Evolutionary conservation across 1,284 basidiomycete genomes (phyloP), one percentile per base, ranked within the genome.

Genomic region (Cryptococcus hybrid): DNA sequence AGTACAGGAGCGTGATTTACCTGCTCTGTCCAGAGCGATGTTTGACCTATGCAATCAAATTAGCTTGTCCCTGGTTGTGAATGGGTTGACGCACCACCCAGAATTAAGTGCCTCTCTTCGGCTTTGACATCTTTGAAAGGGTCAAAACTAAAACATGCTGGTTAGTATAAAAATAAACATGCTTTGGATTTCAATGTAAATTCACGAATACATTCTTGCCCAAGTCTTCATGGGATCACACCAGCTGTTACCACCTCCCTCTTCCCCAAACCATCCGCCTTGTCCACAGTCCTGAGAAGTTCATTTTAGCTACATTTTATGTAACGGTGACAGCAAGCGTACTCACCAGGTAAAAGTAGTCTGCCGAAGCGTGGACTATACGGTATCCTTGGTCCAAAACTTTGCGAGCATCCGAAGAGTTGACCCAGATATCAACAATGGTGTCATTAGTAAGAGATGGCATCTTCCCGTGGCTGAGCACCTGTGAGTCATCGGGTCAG

Each of bases 11-110:
- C 43, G 24, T 60, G 42, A 40, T 55, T 35, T 7, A 54, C 46
- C 73, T 89, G 88, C 75, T 92, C 89, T 1, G 86, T 81, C 90
- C 90, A 92, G 1, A 92, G 79, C 2, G 88, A 82, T 30, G 85
- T 84, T 77, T 90, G 67, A 8, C 60, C 64, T 61, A 51, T 6
- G n/a, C 24, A 24, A 24, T 24, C 24, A 24, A 24, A 24, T 24
- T 24, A 24, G 24, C 15, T 15, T 39, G 7, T 15, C 9, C 9
- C n/a, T 34, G 30, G 34, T 15, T 47, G 15, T 8, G 9, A 24
- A 24, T 24, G 24, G 24, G 24, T 24, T 24, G 34, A 34, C 47
- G 9, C 70, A 80, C 88, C 89, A 48, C 90, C 89, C 9, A 89
- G 76, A 18, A 91, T 82, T 53, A 86, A 82, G 7, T 77, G 62